Base-by-base conservation (phyloP, 352 stramenopile genomes). In the Pythium scleroteichum region DNA sequence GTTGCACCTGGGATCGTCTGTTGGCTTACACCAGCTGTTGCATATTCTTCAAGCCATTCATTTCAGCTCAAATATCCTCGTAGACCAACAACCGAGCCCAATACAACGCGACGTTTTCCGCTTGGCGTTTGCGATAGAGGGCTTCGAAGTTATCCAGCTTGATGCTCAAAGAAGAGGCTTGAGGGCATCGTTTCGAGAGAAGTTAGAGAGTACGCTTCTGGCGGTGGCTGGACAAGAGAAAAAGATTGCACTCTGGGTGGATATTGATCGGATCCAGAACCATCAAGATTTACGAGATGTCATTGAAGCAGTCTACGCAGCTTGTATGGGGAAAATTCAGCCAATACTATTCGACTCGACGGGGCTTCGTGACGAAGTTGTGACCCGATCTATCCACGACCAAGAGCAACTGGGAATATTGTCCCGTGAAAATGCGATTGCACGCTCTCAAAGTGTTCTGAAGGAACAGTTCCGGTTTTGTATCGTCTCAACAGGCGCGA, bases 401-500 rank as follows among this genome's bases (percentile, higher is more conserved):
- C 76, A 75, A 10, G 52, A 47, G 0, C 29, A 67, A 13, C 64
- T 87, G 5, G 57, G 73, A 22, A 23, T 82, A 17, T 50, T 78
- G 23, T 75, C 71, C 1, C 69, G 82, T 16, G 17, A 45, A 2
- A 64, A 81, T 9, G 57, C 76, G 0, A 39, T 78, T 41, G 32
- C 26, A 2, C 63, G 79, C 23, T 73, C 84, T 19, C 64, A 63
- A 12, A 49, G 57, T 7, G 63, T 66, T 9, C 39, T 86, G 3
- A 60, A 69, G 23, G 49, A 66, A 16, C 81, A 87, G 27, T 40
- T 89, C 8, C 77, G 79, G 3, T 23, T 89, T 0, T 84, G 72
- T 14, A 39, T 89, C 16, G 54, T 84, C 6, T 26, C n/a, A 17
- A 42, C 32, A 3, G 40, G 38, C 17, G 58, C 13, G 16, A 20